Conservation (phyloP, 1,139 yeast genomes). For the Sugiyamaella castrensis region DNA sequence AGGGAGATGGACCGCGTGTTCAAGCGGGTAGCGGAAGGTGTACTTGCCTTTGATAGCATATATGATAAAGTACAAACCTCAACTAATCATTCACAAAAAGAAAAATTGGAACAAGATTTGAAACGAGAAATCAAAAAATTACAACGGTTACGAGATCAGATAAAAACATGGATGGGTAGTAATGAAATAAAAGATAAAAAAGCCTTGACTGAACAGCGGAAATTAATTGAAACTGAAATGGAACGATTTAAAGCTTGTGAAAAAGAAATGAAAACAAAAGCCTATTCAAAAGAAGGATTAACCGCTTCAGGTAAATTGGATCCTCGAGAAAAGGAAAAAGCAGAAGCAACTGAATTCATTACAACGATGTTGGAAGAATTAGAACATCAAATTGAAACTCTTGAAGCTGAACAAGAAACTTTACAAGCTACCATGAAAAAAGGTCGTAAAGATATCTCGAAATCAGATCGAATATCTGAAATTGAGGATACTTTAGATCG, state of each 20-base stretch:
- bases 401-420: slow-evolving; percentile 74
- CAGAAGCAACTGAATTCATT: slow-evolving; percentile 70
- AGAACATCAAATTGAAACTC: slow-evolving; percentile 73
- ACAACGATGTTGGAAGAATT: slow-evolving; percentile 77
- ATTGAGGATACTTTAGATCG: slow-evolving; percentile 65
- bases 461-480: slow-evolving; percentile 57
- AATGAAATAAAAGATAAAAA: slow-evolving; percentile 91
- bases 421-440: slow-evolving; percentile 51
- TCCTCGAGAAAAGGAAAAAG: slow-evolving; percentile 77
- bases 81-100: slow-evolving; percentile 86
- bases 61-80: slow-evolving; percentile 82
- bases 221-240: slow-evolving; percentile 80
- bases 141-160: slow-evolving; percentile 92
- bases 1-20: slow-evolving; percentile 91
- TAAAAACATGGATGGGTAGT: slow-evolving; percentile 92
- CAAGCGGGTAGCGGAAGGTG: slow-evolving; percentile 93
- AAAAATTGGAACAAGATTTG: slow-evolving; percentile 86
- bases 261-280: slow-evolving; percentile 91
- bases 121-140: slow-evolving; percentile 95
- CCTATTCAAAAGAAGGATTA: slow-evolving; percentile 91
- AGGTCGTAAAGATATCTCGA: slow-evolving; percentile 56
- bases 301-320: slow-evolving; percentile 66
- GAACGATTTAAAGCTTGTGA: slow-evolving; percentile 95
- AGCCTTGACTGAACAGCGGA: slow-evolving; percentile 71
- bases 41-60: slow-evolving; percentile 77